Base-by-base conservation (phyloP, 768 basidiomycete species). In the Cyclocybe cylindracea region DNA sequence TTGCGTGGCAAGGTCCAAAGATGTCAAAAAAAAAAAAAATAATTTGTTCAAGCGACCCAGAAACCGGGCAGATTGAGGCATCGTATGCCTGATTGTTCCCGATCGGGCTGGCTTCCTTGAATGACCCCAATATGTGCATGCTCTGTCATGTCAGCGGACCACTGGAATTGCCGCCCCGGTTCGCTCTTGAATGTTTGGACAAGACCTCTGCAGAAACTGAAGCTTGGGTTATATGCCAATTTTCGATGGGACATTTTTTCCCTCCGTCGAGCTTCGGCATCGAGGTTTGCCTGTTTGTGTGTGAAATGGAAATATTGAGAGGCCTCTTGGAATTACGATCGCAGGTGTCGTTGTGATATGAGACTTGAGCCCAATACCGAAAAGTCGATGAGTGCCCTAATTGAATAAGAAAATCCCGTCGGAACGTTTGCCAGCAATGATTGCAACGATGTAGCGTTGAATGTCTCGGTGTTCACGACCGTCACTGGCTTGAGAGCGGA, bases 161-260 rank as follows among this genome's bases (percentile, higher is more conserved):
- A 72, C 44, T 77, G 69, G n/a, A 5, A 63, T 59, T 2, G 68
- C 46, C 5, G 57, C 61, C 0, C 74, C 77, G 44, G 63, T 66
- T n/a, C n/a, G n/a, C 1, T 31, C 35, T 4, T 43, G 43, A n/a
- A 70, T 70, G 45, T 61, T 70, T 0, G 45, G 16, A 2, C 50
- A 37, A 5, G 75, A 61, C 34, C 64, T 69, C 14, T 73, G 71
- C 16, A 74, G 54, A 11, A 72, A 55, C 46, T 74, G 70, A 6
- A 76, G 66, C 54, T 80, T 80, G 1, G 71, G 75, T 36, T n/a
- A 79, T 77, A 11, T 67, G 44, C 59, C 68, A 78, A 47, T 76
- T 54, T 6, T 68, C 33, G 24, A 73, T 67, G 1, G 61, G 47
- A 13, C 18, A 46, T 3, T 62, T 53, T 38, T 62, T 61, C 16